Conservation (phyloP, 208 protist genomes). For the Leishmania braziliensis region DNA sequence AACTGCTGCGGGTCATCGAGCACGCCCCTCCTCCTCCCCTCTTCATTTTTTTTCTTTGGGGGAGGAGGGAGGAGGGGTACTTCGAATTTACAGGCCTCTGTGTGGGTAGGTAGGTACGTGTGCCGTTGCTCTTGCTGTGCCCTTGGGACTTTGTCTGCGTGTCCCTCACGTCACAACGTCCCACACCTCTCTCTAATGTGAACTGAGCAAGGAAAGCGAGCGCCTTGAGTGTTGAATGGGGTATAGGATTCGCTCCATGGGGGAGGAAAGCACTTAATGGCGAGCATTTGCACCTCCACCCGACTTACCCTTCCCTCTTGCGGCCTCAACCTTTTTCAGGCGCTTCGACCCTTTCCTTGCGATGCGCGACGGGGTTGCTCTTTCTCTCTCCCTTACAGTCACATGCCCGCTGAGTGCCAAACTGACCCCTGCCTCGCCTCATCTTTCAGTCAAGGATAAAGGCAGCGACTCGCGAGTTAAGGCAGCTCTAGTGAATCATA, state of each 20-base stretch:
- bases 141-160: neutral
- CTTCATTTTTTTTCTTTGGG: no score
- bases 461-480: neutral
- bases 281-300: neutral
- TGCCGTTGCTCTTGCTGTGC: neutral
- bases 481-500: conserved; percentile 1
- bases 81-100: neutral
- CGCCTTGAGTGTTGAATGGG: neutral
- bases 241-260: neutral
- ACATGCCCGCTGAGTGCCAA: neutral
- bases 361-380: neutral
- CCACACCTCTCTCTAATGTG: neutral
- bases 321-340: neutral
- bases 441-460: neutral
- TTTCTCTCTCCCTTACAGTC: neutral
- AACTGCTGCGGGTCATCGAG: neutral
- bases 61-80: neutral
- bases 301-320: neutral
- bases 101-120: no score
- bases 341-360: neutral
- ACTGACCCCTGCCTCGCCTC: neutral
- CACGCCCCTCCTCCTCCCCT: neutral
- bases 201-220: neutral
- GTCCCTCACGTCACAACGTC: neutral
- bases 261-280: neutral